Conservation (phyloP, 352 stramenopile genomes). For the Globisporangium okanoganense region DNA sequence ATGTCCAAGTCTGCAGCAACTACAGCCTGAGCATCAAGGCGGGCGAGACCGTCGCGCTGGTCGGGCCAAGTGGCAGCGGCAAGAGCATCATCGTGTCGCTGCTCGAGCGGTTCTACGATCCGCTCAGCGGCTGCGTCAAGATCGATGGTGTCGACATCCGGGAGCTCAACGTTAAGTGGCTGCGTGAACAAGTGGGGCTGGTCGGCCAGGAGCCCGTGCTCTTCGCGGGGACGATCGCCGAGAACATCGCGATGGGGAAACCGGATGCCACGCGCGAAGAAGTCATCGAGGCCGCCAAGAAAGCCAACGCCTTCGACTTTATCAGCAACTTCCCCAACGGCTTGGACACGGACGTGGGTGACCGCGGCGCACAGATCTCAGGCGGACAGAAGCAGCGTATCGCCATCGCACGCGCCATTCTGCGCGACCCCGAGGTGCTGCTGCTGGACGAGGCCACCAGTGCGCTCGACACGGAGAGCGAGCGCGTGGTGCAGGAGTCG, state of each 20-base stretch:
- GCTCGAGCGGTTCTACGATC: conserved; percentile 6
- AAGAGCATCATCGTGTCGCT: not conserved
- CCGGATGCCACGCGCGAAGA: conserved; percentile 36
- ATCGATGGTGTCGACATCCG: too few relatives aligned
- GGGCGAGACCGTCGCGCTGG: conserved; percentile 46
- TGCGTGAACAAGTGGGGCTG: too few relatives aligned
- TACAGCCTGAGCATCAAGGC: conserved; percentile 54
- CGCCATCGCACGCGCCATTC: conserved; percentile 59
- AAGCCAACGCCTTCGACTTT: conserved; percentile 86
- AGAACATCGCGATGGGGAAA: too few relatives aligned
- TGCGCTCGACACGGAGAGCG: conserved; percentile 70
- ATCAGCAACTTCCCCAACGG: conserved; percentile 83
- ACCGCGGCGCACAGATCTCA: conserved; percentile 86
- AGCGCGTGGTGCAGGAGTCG: too few relatives aligned
- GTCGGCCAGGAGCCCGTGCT: conserved; percentile 79
- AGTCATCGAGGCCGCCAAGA: conserved; percentile 39
- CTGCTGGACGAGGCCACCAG: too few relatives aligned
- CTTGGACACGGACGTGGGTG: conserved; percentile 88
- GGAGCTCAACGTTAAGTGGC: too few relatives aligned
- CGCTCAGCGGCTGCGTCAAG: too few relatives aligned
- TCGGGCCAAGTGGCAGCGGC: conserved; percentile 17
- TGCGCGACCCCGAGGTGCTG: conserved; percentile 28
- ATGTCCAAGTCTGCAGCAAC: conserved; percentile 49
- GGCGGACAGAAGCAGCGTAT: conserved; percentile 94
- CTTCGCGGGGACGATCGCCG: too few relatives aligned